Evolutionary conservation across 495 filamentous ascomycete genomes (phyloP).

Genomic region (Xylaria longipes): DNA sequence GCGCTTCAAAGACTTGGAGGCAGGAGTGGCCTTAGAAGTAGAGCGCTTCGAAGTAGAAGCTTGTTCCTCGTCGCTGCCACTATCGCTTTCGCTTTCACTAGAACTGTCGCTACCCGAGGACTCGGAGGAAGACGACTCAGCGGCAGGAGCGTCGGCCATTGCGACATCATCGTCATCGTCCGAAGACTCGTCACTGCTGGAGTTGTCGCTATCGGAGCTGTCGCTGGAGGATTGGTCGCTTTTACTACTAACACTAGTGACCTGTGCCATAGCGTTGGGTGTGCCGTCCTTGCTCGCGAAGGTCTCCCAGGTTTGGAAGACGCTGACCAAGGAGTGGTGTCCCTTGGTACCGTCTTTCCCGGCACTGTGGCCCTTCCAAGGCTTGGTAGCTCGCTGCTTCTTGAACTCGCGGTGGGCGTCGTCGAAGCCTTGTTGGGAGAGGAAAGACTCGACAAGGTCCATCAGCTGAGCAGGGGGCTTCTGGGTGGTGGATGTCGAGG

Average conservation of each 20-base stretch:
- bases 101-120: constrained; percentile 54
- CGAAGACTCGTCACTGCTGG: constrained; percentile 23
- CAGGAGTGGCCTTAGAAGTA: constrained; percentile 26
- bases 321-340: constrained; percentile 46
- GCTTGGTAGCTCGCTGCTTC: constrained; percentile 61
- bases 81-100: constrained; percentile 56
- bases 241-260: constrained; percentile 48
- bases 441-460: constrained; percentile 69
- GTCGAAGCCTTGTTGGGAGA: constrained; percentile 68
- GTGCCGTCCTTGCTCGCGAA: constrained; percentile 39
- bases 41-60: constrained; percentile 30
- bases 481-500: constrained; percentile 24
- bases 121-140: constrained; percentile 46
- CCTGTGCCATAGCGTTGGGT: constrained; percentile 42
- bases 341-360: constrained; percentile 40
- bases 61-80: constrained; percentile 57
- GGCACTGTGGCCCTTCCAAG: constrained; percentile 43
- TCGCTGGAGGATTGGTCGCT: constrained; percentile 48
- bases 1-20: constrained; percentile 59
- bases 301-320: constrained; percentile 57
- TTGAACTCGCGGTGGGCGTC: constrained; percentile 63
- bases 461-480: constrained; percentile 64
- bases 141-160: constrained; percentile 60
- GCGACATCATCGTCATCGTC: constrained; percentile 62
- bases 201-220: constrained; percentile 44